Evolutionary conservation across 352 stramenopile genomes (phyloP).

Genomic region (Globisporangium radiosum): DNA sequence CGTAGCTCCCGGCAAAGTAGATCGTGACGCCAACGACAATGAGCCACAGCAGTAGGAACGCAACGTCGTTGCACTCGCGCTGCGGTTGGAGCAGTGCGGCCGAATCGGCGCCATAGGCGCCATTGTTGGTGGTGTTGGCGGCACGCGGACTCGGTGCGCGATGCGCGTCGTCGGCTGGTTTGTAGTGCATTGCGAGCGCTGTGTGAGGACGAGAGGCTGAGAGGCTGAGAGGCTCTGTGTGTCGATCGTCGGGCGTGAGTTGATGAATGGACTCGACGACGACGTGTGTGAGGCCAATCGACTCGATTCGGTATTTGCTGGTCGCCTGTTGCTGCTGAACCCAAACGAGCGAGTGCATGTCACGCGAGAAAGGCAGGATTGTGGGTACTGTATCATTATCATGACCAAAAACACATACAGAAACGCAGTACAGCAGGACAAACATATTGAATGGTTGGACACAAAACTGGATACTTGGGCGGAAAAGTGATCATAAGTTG

Average conservation of each 20-base stretch:
- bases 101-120: slow-evolving; percentile 10
- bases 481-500: background rate
- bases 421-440: too few species aligned
- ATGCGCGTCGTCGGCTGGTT: background rate
- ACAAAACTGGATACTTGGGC: background rate
- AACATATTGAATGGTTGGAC: background rate
- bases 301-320: too few species aligned
- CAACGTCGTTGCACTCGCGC: slow-evolving; percentile 68
- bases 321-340: too few species aligned
- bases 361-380: background rate
- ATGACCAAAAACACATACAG: too few species aligned
- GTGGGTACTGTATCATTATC: background rate
- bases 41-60: slow-evolving; percentile 78
- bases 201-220: too few species aligned
- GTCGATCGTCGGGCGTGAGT: too few species aligned
- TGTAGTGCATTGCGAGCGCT: background rate
- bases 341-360: too few species aligned
- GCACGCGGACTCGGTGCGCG: background rate
- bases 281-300: too few species aligned
- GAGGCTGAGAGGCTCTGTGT: too few species aligned
- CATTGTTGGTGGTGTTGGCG: background rate
- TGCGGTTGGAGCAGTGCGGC: slow-evolving; percentile 10
- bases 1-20: slow-evolving; percentile 53
- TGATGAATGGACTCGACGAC: too few species aligned
- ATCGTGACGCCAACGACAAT: slow-evolving; percentile 24